Evolutionary conservation across 805 yeast species (phyloP).

Genomic region (Hemisphaericaspora nanyangensis): DNA sequence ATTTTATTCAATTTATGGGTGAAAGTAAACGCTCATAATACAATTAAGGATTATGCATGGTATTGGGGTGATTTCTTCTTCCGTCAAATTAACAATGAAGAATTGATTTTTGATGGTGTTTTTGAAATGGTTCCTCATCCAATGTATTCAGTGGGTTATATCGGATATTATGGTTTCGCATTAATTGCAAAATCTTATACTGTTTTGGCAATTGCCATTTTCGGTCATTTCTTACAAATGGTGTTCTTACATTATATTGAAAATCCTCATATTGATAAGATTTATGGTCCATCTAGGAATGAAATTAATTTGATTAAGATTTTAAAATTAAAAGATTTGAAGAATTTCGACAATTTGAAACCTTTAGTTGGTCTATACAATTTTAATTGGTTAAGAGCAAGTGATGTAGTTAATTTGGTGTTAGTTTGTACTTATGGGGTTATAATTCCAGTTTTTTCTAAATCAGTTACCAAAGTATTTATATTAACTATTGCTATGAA

Average conservation of each 20-base stretch:
- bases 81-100: slow-evolving; percentile 57
- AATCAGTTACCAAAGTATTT: slow-evolving; percentile 24
- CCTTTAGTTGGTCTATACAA: slow-evolving; percentile 61
- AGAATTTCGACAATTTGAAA: slow-evolving; percentile 35
- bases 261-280: slow-evolving; percentile 83
- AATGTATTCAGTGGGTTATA: slow-evolving; percentile 86
- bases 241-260: slow-evolving; percentile 70
- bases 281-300: slow-evolving; percentile 52
- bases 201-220: slow-evolving; percentile 61
- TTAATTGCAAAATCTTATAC: slow-evolving; percentile 71
- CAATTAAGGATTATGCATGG: slow-evolving; percentile 89
- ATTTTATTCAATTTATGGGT: slow-evolving; percentile 80
- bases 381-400: slow-evolving; percentile 59
- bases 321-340: slow-evolving; percentile 47
- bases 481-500: slow-evolving; percentile 45
- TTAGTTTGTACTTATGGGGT: slow-evolving; percentile 40
- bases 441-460: slow-evolving; percentile 38
- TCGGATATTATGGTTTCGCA: slow-evolving; percentile 84
- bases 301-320: slow-evolving; percentile 33
- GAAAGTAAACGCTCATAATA: slow-evolving; percentile 81
- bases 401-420: slow-evolving; percentile 52
- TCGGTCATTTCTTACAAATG: slow-evolving; percentile 78
- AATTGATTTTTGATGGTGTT: slow-evolving; percentile 81
- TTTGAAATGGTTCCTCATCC: slow-evolving; percentile 91
- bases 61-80: slow-evolving; percentile 94